A percentile compares a stretch with the other conserved stretches of the same genome.
phyloP scores from a whole-genome alignment of 306 rosid genomes.

The Betula pendula region DNA sequence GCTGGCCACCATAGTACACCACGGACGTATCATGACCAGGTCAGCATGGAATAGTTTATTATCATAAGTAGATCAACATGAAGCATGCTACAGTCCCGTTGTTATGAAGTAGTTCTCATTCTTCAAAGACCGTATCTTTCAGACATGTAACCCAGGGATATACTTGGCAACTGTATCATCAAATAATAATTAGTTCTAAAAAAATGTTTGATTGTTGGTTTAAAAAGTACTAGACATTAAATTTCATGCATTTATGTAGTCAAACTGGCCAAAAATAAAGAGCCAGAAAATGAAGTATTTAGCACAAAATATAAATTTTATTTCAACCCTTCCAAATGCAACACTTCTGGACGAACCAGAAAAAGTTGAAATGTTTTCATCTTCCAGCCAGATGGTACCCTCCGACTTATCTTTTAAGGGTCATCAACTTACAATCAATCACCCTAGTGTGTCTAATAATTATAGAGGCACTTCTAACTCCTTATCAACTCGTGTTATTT shows the following conservation, averaged over 20 bases:
- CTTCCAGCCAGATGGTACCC: background rate
- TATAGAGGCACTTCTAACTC: background rate
- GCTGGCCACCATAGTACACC: background rate
- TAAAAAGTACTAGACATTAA: background rate
- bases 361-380: background rate
- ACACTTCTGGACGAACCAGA: background rate
- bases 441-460: background rate
- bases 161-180: background rate
- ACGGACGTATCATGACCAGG: background rate
- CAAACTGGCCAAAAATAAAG: background rate
- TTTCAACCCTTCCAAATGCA: background rate
- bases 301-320: background rate
- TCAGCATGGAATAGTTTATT: background rate
- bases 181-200: background rate
- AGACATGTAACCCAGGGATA: background rate
- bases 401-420: background rate
- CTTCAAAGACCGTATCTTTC: background rate
- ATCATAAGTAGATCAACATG: background rate
- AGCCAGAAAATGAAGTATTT: background rate
- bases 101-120: background rate
- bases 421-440: background rate
- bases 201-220: background rate
- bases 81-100: background rate
- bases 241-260: background rate
- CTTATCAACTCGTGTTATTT: background rate